Evolutionary conservation across 352 stramenopile genomes (phyloP), one percentile per base, ranked within the genome.

Genomic region (Phytopythium chamaehyphon): DNA sequence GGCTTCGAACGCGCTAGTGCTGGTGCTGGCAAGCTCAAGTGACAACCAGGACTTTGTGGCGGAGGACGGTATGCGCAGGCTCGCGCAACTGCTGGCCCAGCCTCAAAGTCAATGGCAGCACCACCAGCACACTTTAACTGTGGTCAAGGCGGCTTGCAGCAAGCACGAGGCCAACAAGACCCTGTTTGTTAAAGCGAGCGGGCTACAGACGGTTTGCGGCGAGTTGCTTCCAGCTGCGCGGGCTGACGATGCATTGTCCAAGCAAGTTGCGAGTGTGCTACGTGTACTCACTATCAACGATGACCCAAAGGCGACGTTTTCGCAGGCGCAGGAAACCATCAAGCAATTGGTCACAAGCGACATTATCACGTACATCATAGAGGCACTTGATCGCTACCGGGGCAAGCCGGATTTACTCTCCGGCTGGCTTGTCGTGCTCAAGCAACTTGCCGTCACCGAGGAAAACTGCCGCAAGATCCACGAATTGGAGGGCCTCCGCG

Each of bases 151-250:
- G 9, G 59, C 57, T 8, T 89, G 80, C 43, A 37, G 57, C 31
- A 86, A 87, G 54, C 73, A 91, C 47, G 80, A 91, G 36, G 57
- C 51, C 19, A 91, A 88, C 57, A 91, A 91, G 64, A 52, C 69
- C 21, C 59, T 77, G 12, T 84, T 91, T 24, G 67, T 61, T 9
- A 85, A 82, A 44, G 64, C 68, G 3, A 52, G 52, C n/a, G 77
- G 77, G 19, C 47, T 83, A 8, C 57, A 81, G 1, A 66, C 55
- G 2, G 38, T 88, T 2, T 37, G 39, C 0, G 59, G 82, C 40
- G 60, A 72, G 14, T 14, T 51, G 35, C 31, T 51, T 10, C 45
- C 45, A 19, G 45, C 45, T 19, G 45, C 45, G 2, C 16, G 45
- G 11, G 26, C 14, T 5, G 45, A 51, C 10, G 45, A 51, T 21